Base-by-base conservation (phyloP, 345 rosid genomes). In the Eucalyptus dawsonii region DNA sequence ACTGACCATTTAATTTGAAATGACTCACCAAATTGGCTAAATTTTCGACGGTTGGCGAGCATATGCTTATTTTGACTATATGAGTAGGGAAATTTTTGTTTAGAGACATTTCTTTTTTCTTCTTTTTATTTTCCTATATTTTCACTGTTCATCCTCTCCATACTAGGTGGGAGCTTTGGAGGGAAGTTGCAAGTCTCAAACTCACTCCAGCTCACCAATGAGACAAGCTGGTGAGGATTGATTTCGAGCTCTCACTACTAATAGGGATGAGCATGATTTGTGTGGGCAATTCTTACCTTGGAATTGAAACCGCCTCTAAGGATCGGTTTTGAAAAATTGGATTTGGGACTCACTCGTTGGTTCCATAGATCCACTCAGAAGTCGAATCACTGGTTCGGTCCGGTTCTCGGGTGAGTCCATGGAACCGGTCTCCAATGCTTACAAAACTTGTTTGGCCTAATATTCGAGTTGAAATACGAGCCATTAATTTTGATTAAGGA, bases 191-290 rank as follows among this genome's bases (percentile, higher is more conserved):
- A 6, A 0, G 31, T 60, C 67, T 60, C n/a, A 27, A 60, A 7
- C 15, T 60, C 67, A 60, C 67, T 60, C 7, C 4, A 58, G 2
- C 15, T 25, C 67, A 60, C 67, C 8, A 25, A 60, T 1, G 2
- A 60, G 4, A 60, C 15, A 11, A 92, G 95, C 42, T 96, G 81
- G n/a, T 96, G 97, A 85, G 97, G 98, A 37, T 97, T 97, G 50
- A 94, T 91, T 88, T 96, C 96, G 29, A 92, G 91, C 89, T 95
- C 98, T 2, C 47, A 9, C 11, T 45, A 1, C 3, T 45, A 45
- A 45, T 45, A 45, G 3, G 47, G 11, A 45, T 45, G 24, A 17
- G 56, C 22, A 51, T 51, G 22, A 51, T 16, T 0, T 1, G 9
- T 0, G 22, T 51, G 22, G 1, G 2, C 4, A 53, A 0, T 53